A percentile compares a stretch with the other conserved stretches of the same genome.
phyloP scores from a whole-genome alignment of 257 asterid genomes.

The Haberlea rhodopensis region DNA sequence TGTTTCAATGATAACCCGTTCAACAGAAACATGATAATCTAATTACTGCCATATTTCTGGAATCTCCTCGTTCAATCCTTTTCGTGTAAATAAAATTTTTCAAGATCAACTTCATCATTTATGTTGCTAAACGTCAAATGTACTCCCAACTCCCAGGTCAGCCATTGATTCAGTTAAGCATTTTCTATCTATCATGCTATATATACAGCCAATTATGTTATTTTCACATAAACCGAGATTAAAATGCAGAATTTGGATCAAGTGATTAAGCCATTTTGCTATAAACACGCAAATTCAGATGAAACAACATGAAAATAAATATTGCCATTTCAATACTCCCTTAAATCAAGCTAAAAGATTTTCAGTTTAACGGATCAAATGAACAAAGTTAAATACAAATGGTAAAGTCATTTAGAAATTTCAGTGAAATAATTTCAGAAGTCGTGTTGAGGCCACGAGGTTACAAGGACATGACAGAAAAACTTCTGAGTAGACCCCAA shows the following conservation, averaged over 20 bases:
- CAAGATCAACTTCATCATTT: conserved; percentile 8
- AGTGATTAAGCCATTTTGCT: background rate
- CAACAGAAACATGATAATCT: background rate
- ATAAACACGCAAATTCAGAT: conserved; percentile 8
- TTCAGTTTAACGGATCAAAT: conserved; percentile 6
- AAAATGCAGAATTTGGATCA: background rate
- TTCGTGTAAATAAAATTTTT: background rate
- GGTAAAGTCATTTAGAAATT: conserved; percentile 30
- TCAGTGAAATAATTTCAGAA: conserved; percentile 2
- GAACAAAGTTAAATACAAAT: conserved; percentile 6
- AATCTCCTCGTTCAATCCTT: background rate
- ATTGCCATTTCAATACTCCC: conserved; percentile 10
- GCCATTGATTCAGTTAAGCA: background rate
- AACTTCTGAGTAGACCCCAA: conserved; percentile 16
- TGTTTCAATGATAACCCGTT: background rate
- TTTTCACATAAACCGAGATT: conserved; percentile 11
- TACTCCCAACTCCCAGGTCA: background rate
- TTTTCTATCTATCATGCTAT: conserved; percentile 8
- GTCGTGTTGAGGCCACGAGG: conserved; percentile 30
- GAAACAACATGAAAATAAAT: background rate
- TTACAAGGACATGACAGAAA: conserved; percentile 22
- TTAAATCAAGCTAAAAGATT: conserved; percentile 18
- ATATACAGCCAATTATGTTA: background rate
- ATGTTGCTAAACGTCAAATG: background rate
- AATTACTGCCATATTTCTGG: background rate